Percentiles rank a stretch among this genome's conserved stretches.
Evolutionary conservation across 1,139 yeast species (phyloP).

Genomic region (Pichia inconspicua): DNA sequence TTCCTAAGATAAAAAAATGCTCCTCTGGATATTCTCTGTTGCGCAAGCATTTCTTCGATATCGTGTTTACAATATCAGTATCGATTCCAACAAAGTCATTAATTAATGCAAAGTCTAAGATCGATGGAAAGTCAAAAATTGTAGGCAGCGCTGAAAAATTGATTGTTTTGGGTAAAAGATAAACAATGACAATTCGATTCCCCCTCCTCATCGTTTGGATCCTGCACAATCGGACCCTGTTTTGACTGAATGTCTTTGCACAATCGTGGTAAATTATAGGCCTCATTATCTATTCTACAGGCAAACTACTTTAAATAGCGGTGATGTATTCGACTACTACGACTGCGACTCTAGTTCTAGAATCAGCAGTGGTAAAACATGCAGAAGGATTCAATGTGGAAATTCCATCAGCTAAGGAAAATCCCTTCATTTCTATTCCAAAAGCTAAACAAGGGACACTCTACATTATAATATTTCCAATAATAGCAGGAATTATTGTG

Average conservation of each 20-base stretch:
- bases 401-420: constrained; percentile 9
- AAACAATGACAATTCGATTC: not conserved
- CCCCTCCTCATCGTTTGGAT: not conserved
- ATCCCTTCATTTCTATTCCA: constrained; percentile 14
- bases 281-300: not conserved
- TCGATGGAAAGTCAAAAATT: not conserved
- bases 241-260: not conserved
- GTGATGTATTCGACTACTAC: not conserved
- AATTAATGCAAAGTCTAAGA: too few species aligned
- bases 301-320: not conserved
- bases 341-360: not conserved
- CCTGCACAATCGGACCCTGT: not conserved
- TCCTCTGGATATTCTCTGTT: not conserved
- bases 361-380: not conserved
- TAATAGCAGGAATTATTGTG: constrained; percentile 12
- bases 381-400: not conserved
- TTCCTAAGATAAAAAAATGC: not conserved
- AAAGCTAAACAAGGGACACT: constrained; percentile 16
- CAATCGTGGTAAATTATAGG: not conserved
- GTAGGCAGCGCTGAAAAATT: not conserved
- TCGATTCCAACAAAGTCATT: too few species aligned
- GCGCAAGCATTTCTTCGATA: not conserved
- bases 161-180: constrained; percentile 1
- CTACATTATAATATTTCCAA: constrained; percentile 18
- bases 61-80: not conserved